phyloP scores from a whole-genome alignment of 2,329 filamentous ascomycete genomes.

The Beauveria bassiana region DNA sequence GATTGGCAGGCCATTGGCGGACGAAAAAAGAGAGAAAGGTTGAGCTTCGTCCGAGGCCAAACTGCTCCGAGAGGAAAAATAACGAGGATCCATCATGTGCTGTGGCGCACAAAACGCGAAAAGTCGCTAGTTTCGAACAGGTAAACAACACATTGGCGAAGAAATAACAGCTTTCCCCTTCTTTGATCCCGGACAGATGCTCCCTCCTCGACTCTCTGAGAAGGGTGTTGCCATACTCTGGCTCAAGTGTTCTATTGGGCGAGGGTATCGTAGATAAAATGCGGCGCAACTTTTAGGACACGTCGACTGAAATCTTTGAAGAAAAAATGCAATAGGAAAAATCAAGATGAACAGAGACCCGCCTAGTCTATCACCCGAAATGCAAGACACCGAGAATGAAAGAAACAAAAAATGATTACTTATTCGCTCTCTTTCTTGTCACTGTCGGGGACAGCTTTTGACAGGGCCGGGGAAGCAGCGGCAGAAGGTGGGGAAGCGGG shows the following conservation, averaged over 20 bases:
- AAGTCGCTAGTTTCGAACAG: conserved; percentile 1
- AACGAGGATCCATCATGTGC: conserved; percentile 6
- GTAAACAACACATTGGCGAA: conserved; percentile 15
- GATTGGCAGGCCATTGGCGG: not conserved
- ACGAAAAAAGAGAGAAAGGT: not conserved
- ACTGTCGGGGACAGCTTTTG: conserved; percentile 52
- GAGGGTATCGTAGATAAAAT: conserved; percentile 43
- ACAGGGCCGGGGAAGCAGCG: conserved; percentile 56
- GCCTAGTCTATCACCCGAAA: conserved; percentile 46
- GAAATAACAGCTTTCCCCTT: conserved; percentile 8
- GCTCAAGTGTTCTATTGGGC: conserved; percentile 35
- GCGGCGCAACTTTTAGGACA: conserved; percentile 39
- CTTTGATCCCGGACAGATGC: conserved; percentile 9
- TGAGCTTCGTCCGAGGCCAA: not conserved
- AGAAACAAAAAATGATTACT: conserved; percentile 17
- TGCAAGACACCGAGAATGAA: conserved; percentile 33
- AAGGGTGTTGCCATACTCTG: conserved; percentile 21
- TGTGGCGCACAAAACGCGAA: not conserved
- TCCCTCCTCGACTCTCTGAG: conserved; percentile 22
- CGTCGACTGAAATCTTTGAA: conserved; percentile 41
- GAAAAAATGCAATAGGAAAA: conserved; percentile 22
- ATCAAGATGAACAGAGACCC: conserved; percentile 24
- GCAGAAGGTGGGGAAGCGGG: conserved; percentile 64
- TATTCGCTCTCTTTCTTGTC: conserved; percentile 47
- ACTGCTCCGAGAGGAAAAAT: not conserved